Percentiles rank a stretch among this genome's conserved stretches.
phyloP scores from a whole-genome alignment of 2,329 filamentous ascomycete species.

The Aspergillus sojae region DNA sequence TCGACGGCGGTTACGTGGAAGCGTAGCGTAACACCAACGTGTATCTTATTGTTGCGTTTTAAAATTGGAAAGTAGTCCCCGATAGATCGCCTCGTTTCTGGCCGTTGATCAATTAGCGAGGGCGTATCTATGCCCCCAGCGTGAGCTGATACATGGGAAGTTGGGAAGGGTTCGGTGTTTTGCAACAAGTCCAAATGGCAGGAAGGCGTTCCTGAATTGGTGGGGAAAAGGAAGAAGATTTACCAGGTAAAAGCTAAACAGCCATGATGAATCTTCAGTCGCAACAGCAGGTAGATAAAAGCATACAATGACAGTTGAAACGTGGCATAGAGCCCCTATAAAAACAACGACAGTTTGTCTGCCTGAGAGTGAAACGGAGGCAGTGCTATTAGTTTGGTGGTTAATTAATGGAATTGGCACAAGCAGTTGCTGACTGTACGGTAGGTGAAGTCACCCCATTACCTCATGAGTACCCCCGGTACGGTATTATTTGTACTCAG shows the following conservation, averaged over 20 bases:
- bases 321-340: conserved; percentile 1
- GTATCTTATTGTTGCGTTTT: background rate
- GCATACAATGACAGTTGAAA: background rate
- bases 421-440: background rate
- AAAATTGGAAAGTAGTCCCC: background rate
- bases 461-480: background rate
- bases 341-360: background rate
- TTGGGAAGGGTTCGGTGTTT: conserved; percentile 3
- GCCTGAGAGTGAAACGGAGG: background rate
- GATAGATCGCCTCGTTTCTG: background rate
- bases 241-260: background rate
- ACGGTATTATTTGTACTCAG: background rate
- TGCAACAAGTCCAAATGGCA: background rate
- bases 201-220: background rate
- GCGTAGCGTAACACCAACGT: background rate
- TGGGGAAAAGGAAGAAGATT: background rate
- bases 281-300: background rate
- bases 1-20: background rate
- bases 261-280: background rate
- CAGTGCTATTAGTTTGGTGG: background rate
- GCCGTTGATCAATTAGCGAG: conserved; percentile 8
- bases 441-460: background rate
- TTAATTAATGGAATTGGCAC: background rate
- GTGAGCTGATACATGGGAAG: conserved; percentile 13
- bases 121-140: conserved; percentile 7